These are phyloP conservation scores for Trichomonascus vanleenenianus DNA, from an alignment of 805 yeast species.

Conservation along the genomic window DNA sequence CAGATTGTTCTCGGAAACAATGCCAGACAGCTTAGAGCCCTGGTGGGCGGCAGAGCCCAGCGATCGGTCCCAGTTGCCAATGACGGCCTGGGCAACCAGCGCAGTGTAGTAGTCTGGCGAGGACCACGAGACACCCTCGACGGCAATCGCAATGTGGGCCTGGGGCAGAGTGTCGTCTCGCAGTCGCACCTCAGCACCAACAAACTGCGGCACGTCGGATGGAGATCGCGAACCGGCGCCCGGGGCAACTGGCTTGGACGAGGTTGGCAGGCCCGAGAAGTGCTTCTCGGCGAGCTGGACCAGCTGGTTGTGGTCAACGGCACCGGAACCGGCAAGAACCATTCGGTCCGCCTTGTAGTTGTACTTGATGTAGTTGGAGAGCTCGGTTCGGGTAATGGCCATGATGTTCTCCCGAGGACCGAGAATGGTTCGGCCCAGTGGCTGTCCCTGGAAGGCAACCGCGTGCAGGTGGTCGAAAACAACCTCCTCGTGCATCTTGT, in stretches of 20 bases:
- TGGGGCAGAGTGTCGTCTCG: constrained; percentile 77
- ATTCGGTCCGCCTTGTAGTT: constrained; percentile 95
- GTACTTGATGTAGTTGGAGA: constrained; percentile 67
- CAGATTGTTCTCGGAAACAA: constrained; percentile 52
- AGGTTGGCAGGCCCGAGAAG: constrained; percentile 46
- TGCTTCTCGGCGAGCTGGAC: constrained; percentile 67
- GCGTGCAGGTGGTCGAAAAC: constrained; percentile 95
- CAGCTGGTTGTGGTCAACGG: constrained; percentile 79
- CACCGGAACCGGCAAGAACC: constrained; percentile 95
- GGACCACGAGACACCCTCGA: constrained; percentile 98
- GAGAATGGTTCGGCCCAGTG: constrained; percentile 90
- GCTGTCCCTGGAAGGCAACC: constrained; percentile 82
- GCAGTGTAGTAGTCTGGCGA: constrained; percentile 94
- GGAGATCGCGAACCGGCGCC: constrained; percentile 60
- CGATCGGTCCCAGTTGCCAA: constrained; percentile 97
- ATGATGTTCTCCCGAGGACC: constrained; percentile 90
- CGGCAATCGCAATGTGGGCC: constrained; percentile 86
- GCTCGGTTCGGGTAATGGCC: constrained; percentile 67
- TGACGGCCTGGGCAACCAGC: constrained; percentile 89
- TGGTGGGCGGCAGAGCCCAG: constrained; percentile 75
- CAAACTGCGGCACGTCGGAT: constrained; percentile 64
- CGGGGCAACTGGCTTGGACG: constrained; percentile 52
- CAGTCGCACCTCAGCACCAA: constrained; percentile 79
- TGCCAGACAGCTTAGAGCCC: constrained; percentile 73
- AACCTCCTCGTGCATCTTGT: constrained; percentile 96